Conservation (phyloP, 495 filamentous ascomycete genomes). For the Aspergillus olivimuriae region DNA sequence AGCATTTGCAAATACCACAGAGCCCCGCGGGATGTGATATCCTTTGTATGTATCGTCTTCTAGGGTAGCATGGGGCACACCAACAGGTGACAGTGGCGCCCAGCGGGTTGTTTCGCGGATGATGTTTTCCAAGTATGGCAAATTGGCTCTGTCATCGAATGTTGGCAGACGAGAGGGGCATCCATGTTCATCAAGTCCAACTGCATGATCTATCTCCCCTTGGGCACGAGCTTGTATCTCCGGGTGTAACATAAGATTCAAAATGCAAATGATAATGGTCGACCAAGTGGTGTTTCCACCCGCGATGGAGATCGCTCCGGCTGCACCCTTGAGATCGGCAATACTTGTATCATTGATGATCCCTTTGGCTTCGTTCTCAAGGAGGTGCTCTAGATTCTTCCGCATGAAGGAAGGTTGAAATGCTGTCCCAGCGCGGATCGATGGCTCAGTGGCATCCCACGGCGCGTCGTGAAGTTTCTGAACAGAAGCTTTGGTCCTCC, state of each 20-base stretch:
- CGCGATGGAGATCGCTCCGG: constrained; percentile 43
- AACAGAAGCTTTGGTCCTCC: constrained; percentile 9
- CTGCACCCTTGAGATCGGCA: constrained; percentile 43
- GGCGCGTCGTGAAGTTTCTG: constrained; percentile 24
- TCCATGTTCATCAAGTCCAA: constrained; percentile 11
- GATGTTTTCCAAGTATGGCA: constrained; percentile 27
- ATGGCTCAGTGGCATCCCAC: constrained; percentile 35
- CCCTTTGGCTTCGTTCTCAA: constrained; percentile 15
- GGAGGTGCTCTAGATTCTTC: constrained; percentile 14
- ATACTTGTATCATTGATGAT: constrained; percentile 30
- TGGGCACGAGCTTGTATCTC: constrained; percentile 39
- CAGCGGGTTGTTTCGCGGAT: constrained; percentile 33
- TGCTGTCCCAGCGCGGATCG: constrained; percentile 28
- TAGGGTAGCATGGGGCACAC: constrained; percentile 46
- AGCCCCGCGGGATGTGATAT: constrained; percentile 40
- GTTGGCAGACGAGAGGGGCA: constrained; percentile 9
- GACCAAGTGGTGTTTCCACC: constrained; percentile 41
- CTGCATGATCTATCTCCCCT: constrained; percentile 29
- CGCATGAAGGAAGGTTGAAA: constrained; percentile 27
- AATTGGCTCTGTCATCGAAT: constrained; percentile 13
- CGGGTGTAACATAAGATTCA: constrained; percentile 35
- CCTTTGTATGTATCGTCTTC: constrained; percentile 47
- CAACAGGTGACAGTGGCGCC: constrained; percentile 28
- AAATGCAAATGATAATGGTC: constrained; percentile 32
- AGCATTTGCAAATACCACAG: constrained; percentile 34